Evolutionary conservation across 176 grass and related monocot species (phyloP), one percentile per base, ranked within the genome.

Genomic region (Bothriochloa decipiens): DNA sequence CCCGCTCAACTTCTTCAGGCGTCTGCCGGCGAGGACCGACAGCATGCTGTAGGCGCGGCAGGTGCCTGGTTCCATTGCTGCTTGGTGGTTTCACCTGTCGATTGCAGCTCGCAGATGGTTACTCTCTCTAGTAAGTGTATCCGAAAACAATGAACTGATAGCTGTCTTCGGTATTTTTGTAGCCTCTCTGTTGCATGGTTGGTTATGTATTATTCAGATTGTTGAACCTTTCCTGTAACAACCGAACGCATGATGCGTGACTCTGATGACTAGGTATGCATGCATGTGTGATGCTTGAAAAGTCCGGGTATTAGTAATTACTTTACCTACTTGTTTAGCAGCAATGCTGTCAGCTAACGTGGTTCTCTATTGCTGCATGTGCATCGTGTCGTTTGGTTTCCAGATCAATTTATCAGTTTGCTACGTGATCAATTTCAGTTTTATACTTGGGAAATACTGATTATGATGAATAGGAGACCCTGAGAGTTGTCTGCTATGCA

Each of bases 1-100:
- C 40, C 91, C 91, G 0, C 77, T 93, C 16, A 93, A 93, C 73
- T 93, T 93, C 88, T 93, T 93, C 81, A 87, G 91, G 64, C 84
- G 91, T 67, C 88, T 93, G 77, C 91, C 91, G 0, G 91, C 91
- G 1, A 93, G 91, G 43, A 90, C 91, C 1, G 91, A 93, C 29
- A 93, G 91, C 77, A 85, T 93, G 91, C 42, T 93, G 32, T 93
- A 77, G 84, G 37, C 0, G 3, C 6, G 13, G 9, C 28, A 5
- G 15, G 25, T 2, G 20, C 32, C 26, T 79, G 64, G 15, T 8
- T 77, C 39, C 39, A 58, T 66, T 22, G 29, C 32, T 72, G 66
- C 28, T 72, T 15, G 6, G 12, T 65, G 25, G 33, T 12, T 17
- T 53, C 65, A 11, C 33, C 27, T 72, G 20, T 22, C 17, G 25